These are phyloP conservation scores for Fusarium decemcellulare DNA, from an alignment of 2,329 filamentous ascomycete genomes.

Conservation along the genomic window DNA sequence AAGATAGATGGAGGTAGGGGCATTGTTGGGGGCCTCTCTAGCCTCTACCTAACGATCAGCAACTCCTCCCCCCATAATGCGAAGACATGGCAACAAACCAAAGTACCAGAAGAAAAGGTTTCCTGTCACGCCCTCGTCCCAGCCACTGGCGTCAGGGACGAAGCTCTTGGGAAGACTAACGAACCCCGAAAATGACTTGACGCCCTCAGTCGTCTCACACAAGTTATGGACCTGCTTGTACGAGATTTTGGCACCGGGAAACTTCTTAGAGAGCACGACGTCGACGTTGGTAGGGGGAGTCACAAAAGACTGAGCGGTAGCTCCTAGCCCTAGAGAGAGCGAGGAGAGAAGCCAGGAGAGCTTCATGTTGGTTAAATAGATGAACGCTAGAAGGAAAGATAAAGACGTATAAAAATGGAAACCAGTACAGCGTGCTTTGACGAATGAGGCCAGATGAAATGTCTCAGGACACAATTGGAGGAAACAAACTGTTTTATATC, in stretches of 20 bases:
- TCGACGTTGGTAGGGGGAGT: neutral
- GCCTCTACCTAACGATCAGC: slow-evolving; percentile 32
- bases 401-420: too few species aligned
- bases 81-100: slow-evolving; percentile 8
- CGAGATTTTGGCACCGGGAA: slow-evolving; percentile 25
- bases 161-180: slow-evolving; percentile 35
- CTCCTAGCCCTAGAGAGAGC: neutral
- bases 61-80: neutral
- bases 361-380: neutral
- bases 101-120: slow-evolving; percentile 62
- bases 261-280: neutral
- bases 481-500: too few species aligned
- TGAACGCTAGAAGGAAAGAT: too few species aligned
- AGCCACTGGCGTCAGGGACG: slow-evolving; percentile 46
- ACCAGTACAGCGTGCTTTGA: too few species aligned
- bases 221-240: slow-evolving; percentile 38
- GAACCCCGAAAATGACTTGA: slow-evolving; percentile 36
- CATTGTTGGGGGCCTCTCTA: slow-evolving; percentile 45
- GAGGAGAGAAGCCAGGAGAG: neutral
- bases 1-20: slow-evolving; percentile 66
- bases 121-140: slow-evolving; percentile 17
- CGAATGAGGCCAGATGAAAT: too few species aligned
- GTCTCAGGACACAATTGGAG: too few species aligned
- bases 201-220: slow-evolving; percentile 40
- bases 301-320: neutral